Conservation (phyloP, 2,329 filamentous ascomycete species). For the Camptophora hylomeconis region DNA sequence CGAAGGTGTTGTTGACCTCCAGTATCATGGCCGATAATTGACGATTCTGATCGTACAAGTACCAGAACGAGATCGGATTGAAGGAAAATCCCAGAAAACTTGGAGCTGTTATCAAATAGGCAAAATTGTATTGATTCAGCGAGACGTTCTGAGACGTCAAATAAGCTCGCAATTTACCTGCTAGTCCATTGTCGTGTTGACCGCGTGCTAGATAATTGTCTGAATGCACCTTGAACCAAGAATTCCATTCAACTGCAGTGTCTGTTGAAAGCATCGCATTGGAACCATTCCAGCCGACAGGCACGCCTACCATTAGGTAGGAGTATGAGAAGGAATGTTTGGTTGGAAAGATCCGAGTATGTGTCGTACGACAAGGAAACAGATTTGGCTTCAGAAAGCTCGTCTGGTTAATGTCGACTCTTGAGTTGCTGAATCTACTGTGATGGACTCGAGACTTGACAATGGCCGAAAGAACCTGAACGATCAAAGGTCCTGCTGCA, state of each 20-base stretch:
- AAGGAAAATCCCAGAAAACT: conserved; percentile 58
- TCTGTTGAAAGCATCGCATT: conserved; percentile 42
- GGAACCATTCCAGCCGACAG: conserved; percentile 47
- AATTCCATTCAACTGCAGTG: conserved; percentile 19
- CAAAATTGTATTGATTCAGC: conserved; percentile 48
- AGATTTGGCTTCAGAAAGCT: conserved; percentile 33
- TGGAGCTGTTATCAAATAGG: conserved; percentile 59
- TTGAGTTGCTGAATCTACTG: neutral
- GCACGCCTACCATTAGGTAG: conserved; percentile 56
- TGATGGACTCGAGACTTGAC: conserved; percentile 1
- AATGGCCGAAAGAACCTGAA: neutral
- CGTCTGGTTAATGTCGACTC: neutral
- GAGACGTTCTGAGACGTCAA: conserved; percentile 45
- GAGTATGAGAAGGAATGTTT: conserved; percentile 57
- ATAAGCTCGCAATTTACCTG: conserved; percentile 49
- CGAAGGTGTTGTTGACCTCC: conserved; percentile 68
- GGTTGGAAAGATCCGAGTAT: conserved; percentile 53
- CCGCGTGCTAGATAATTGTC: conserved; percentile 50
- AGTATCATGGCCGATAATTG: conserved; percentile 52
- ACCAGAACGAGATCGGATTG: conserved; percentile 70
- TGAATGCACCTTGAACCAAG: conserved; percentile 49
- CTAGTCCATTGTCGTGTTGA: conserved; percentile 38
- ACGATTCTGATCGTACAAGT: conserved; percentile 50
- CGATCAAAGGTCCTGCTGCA: too few species aligned
- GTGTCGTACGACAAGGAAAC: conserved; percentile 52